These are phyloP conservation scores for Parachaetomium inaequale DNA, from an alignment of 495 filamentous ascomycete genomes.

Conservation along the genomic window DNA sequence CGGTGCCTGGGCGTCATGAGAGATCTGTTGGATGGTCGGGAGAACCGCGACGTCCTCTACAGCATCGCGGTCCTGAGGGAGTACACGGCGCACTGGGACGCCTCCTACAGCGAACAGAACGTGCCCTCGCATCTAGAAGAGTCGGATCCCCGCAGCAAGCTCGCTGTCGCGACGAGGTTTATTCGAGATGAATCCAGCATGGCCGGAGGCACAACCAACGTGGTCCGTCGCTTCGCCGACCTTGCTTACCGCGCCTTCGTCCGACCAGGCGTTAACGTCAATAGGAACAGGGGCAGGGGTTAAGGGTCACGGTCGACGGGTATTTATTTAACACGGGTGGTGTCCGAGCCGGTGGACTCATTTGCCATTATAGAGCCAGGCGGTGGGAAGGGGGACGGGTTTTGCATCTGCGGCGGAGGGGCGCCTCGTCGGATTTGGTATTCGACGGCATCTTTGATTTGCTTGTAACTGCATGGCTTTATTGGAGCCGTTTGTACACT, in stretches of 20 bases:
- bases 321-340: background rate
- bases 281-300: background rate
- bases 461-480: background rate
- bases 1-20: slow-evolving; percentile 60
- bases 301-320: background rate
- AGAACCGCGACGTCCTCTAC: slow-evolving; percentile 91
- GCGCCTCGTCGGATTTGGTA: background rate
- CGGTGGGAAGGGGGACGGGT: background rate
- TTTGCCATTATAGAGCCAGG: background rate
- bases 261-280: slow-evolving; percentile 38
- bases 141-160: slow-evolving; percentile 65
- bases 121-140: slow-evolving; percentile 62
- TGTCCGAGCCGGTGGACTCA: background rate
- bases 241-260: slow-evolving; percentile 56
- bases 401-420: background rate
- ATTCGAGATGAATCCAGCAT: slow-evolving; percentile 68
- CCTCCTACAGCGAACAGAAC: slow-evolving; percentile 59
- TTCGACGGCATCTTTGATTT: background rate
- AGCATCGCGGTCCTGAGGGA: slow-evolving; percentile 78
- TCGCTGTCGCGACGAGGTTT: slow-evolving; percentile 78
- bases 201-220: slow-evolving; percentile 71
- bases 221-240: slow-evolving; percentile 71
- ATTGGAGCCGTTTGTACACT: slow-evolving; percentile 2
- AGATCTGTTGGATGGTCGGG: slow-evolving; percentile 66
- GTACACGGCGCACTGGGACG: slow-evolving; percentile 60